Evolutionary conservation across 1,284 basidiomycete species (phyloP).

Genomic region (Fistulinella cinereoalba): DNA sequence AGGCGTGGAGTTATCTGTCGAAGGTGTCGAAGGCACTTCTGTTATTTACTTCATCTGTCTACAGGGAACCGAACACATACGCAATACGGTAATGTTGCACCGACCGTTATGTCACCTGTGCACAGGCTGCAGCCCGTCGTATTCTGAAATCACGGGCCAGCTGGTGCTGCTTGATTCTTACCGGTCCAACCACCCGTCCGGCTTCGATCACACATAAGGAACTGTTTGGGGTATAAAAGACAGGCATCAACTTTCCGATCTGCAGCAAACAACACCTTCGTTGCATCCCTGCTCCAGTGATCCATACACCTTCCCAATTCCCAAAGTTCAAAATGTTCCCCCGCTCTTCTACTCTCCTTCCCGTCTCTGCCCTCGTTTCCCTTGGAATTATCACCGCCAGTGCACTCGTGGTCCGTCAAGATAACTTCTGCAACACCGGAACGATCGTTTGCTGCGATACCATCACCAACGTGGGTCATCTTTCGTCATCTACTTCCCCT

Average conservation of each 20-base stretch:
- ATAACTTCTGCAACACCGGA: background rate
- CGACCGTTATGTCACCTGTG: no score
- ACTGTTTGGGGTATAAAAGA: slow-evolving; percentile 1
- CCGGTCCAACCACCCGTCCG: no score
- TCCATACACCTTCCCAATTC: no score
- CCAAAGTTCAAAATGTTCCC: slow-evolving; percentile 5
- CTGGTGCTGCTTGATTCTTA: no score
- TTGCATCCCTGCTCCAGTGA: background rate
- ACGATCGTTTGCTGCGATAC: background rate
- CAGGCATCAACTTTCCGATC: background rate
- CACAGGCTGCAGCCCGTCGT: no score
- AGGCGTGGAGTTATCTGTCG: no score
- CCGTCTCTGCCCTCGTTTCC: slow-evolving; percentile 1
- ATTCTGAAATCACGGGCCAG: no score
- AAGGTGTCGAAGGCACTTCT: no score
- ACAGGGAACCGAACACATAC: no score
- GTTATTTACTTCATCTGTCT: no score
- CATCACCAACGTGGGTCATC: background rate
- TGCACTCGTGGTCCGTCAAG: background rate
- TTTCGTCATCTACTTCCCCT: background rate
- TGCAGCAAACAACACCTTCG: background rate
- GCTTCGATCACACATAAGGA: background rate
- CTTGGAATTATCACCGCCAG: background rate
- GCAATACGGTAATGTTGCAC: no score
- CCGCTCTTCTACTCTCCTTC: background rate